Evolutionary conservation across 2,329 filamentous ascomycete genomes (phyloP).

Genomic region (Fusarium sp.): DNA sequence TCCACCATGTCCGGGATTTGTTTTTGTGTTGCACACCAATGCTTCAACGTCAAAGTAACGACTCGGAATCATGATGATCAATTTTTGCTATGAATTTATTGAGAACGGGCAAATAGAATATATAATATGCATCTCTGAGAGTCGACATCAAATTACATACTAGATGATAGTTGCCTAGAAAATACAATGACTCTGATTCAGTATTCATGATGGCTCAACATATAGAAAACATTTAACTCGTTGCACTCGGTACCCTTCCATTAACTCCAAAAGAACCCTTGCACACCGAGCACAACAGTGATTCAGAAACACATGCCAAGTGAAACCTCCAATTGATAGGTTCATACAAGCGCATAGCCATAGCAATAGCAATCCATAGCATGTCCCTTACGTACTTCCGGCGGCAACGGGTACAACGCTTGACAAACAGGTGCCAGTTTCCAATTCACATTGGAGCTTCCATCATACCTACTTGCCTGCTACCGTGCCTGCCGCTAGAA

Average conservation of each 20-base stretch:
- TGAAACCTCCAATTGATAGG: slow-evolving; percentile 22
- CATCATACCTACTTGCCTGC: slow-evolving; percentile 10
- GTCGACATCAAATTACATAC: not conserved
- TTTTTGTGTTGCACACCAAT: slow-evolving; percentile 9
- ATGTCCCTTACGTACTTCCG: not conserved
- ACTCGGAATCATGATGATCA: slow-evolving; percentile 25
- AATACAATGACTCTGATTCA: not conserved
- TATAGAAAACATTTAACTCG: not conserved
- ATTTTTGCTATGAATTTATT: not conserved
- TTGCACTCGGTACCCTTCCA: not conserved
- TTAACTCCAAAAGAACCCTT: not conserved
- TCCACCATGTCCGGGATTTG: slow-evolving; percentile 18
- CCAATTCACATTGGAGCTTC: slow-evolving; percentile 4
- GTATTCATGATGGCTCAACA: slow-evolving; percentile 20
- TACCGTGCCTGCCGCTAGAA: slow-evolving; percentile 23
- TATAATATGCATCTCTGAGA: not conserved
- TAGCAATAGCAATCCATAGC: not conserved
- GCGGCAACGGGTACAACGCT: slow-evolving; percentile 32
- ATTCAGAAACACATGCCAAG: slow-evolving; percentile 13
- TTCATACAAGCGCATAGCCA: not conserved
- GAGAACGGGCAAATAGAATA: not conserved
- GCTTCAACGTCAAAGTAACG: slow-evolving; percentile 18
- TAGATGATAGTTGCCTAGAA: not conserved
- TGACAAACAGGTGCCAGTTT: slow-evolving; percentile 31
- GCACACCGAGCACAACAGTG: not conserved